phyloP scores from a whole-genome alignment of 768 basidiomycete genomes.

The Xerocomellus intermedius region DNA sequence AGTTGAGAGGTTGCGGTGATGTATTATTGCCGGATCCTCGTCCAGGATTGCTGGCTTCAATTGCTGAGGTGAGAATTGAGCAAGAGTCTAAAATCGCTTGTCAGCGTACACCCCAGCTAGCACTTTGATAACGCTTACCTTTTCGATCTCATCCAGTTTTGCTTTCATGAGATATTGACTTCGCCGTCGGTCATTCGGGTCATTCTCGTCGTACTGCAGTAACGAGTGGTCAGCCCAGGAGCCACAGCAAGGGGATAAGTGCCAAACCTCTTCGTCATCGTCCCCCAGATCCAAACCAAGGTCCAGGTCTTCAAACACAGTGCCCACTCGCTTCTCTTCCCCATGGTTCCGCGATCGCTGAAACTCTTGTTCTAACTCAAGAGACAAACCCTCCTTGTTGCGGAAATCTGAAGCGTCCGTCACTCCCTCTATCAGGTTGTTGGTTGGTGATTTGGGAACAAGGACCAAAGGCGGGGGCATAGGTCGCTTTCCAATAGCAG shows the following conservation, averaged over 20 bases:
- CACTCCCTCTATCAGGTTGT: conserved; percentile 29
- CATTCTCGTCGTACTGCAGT: conserved; percentile 61
- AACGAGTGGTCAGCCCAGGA: conserved; percentile 15
- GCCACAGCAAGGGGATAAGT: neutral
- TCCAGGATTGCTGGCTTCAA: conserved; percentile 24
- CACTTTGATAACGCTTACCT: conserved; percentile 38
- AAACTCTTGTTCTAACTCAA: conserved; percentile 31
- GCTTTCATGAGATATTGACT: conserved; percentile 76
- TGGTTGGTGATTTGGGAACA: conserved; percentile 34
- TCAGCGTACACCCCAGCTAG: conserved; percentile 6
- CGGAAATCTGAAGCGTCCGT: conserved; percentile 9
- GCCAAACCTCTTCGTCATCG: conserved; percentile 44
- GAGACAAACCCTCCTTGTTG: conserved; percentile 19
- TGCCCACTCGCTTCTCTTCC: conserved; percentile 47
- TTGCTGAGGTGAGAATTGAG: conserved; percentile 60
- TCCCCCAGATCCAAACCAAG: conserved; percentile 42
- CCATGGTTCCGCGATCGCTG: conserved; percentile 32
- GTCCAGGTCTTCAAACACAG: conserved; percentile 46
- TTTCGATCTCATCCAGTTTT: conserved; percentile 78
- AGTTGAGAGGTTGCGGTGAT: conserved; percentile 18
- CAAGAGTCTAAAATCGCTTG: conserved; percentile 47
- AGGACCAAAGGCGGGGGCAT: conserved; percentile 61
- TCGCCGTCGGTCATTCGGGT: conserved; percentile 69
- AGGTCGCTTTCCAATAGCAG: conserved; percentile 38
- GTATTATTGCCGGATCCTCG: conserved; percentile 21